phyloP scores from a whole-genome alignment of 2,329 filamentous ascomycete species.

The Arthroderma sp. region DNA sequence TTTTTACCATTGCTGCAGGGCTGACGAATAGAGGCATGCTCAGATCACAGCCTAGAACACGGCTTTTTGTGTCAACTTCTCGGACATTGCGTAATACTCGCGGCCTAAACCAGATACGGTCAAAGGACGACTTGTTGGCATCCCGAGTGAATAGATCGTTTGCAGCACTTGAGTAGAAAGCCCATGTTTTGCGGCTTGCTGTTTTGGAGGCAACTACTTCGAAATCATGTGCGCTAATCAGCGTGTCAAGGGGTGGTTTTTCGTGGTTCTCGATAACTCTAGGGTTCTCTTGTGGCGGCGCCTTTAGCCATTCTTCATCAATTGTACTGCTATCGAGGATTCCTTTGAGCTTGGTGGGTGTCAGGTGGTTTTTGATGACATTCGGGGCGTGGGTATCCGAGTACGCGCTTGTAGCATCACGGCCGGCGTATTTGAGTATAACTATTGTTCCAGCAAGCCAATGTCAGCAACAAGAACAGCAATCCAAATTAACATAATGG shows the following conservation, averaged over 20 bases:
- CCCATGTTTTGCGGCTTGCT: conserved; percentile 52
- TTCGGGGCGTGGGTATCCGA: conserved; percentile 35
- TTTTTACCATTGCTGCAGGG: conserved; percentile 50
- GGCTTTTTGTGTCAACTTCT: conserved; percentile 37
- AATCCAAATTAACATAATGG: background rate
- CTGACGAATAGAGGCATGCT: conserved; percentile 49
- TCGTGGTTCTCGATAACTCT: conserved; percentile 15
- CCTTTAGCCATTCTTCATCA: conserved; percentile 36
- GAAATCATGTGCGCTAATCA: conserved; percentile 51
- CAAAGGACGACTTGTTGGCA: conserved; percentile 43
- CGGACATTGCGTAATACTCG: conserved; percentile 46
- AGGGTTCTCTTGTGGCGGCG: conserved; percentile 22
- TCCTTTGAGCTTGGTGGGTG: conserved; percentile 36
- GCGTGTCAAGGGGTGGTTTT: conserved; percentile 33
- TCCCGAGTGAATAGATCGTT: conserved; percentile 47
- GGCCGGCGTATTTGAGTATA: conserved; percentile 34
- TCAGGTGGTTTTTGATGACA: conserved; percentile 32
- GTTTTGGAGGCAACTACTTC: conserved; percentile 42
- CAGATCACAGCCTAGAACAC: conserved; percentile 42
- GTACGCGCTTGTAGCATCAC: conserved; percentile 34
- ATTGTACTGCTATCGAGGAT: conserved; percentile 36
- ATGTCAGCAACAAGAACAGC: background rate
- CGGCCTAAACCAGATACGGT: conserved; percentile 45
- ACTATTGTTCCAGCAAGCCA: conserved; percentile 16
- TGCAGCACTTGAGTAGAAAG: conserved; percentile 54